phyloP scores from a whole-genome alignment of 345 rosid species.

The Combretum micranthum region DNA sequence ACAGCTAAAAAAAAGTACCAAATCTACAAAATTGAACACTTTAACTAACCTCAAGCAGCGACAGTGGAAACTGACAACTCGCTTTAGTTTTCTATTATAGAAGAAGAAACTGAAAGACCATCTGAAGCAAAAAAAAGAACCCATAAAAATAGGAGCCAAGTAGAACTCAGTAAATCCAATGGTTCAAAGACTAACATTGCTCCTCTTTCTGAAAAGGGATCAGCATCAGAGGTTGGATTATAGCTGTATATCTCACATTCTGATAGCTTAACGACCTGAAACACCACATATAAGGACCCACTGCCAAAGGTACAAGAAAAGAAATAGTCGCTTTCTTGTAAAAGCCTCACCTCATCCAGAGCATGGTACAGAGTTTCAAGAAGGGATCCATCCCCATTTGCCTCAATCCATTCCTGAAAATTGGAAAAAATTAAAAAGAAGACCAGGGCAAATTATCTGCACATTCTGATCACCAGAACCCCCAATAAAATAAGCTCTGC shows the following conservation, averaged over 20 bases:
- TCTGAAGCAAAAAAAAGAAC: conserved; percentile 24
- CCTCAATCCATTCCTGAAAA: conserved; percentile 66
- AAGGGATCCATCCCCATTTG: conserved; percentile 59
- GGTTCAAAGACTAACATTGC: conserved; percentile 40
- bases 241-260: conserved; percentile 93
- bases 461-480: too few relatives aligned
- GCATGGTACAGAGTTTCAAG: conserved; percentile 73
- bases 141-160: conserved; percentile 6
- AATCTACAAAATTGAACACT: conserved; percentile 11
- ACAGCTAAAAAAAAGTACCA: neutral
- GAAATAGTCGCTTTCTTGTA: conserved; percentile 10
- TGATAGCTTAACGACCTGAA: conserved; percentile 78
- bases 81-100: conserved; percentile 87
- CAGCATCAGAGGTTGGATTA: conserved; percentile 71
- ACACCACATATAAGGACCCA: conserved; percentile 8
- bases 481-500: too few relatives aligned
- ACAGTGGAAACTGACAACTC: conserved; percentile 75
- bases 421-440: neutral
- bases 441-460: neutral
- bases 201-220: conserved; percentile 78
- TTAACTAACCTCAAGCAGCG: conserved; percentile 65
- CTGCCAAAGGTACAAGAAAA: conserved; percentile 7
- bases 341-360: conserved; percentile 74
- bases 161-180: too few relatives aligned
- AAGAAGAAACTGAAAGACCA: conserved; percentile 95